Base-by-base conservation (phyloP, 108 stramenopile genomes). In the Licmophora abbreviata region DNA sequence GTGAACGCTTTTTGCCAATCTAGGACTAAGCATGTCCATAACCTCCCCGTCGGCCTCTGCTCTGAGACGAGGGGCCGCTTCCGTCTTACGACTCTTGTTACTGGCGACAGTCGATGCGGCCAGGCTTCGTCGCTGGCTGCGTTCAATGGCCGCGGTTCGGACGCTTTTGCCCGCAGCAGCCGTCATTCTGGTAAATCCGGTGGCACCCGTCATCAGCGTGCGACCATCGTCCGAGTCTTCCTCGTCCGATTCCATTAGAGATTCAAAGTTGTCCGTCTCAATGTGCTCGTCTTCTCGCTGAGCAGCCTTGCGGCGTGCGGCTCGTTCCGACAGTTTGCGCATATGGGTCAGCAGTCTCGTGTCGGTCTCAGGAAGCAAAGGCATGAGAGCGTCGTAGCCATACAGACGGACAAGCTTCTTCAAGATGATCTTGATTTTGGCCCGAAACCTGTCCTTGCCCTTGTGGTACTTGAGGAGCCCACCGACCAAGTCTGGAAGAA, bases 391-490 rank as follows among this genome's bases (percentile, higher is more conserved):
- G 12, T 92, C 93, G 56, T 76, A 88, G 4, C 93, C 95, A 51
- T 85, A 94, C 15, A 75, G 50, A 9, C 88, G 66, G 38, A 92
- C 84, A 1, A 96, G 81, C 51, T 92, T 91, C 68, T 92, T 92
- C 23, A 96, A 66, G 36, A 96, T 90, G 44, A 96, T 88, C 54
- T 94, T 94, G 67, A 94, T 94, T 56, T 94, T 94, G 7, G 79
- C 68, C 7, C 95, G 77, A 52, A 94, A 94, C 20, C 90, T 56
- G 54, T 77, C 86, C 61, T 85, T 90, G 9, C 78, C 76, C 21
- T 69, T 67, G 43, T 85, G 83, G 48, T 84, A 89, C 33, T 75
- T 77, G 70, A 93, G 77, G 38, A 95, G 38, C 1, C 83, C 79
- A 10, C 58, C 66, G 20, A 93, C 74, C 17, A 95, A 52, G 22